Percentiles rank a stretch among this genome's conserved stretches.
Evolutionary conservation across 495 filamentous ascomycete genomes (phyloP).

Genomic region (Penicillium soppii): DNA sequence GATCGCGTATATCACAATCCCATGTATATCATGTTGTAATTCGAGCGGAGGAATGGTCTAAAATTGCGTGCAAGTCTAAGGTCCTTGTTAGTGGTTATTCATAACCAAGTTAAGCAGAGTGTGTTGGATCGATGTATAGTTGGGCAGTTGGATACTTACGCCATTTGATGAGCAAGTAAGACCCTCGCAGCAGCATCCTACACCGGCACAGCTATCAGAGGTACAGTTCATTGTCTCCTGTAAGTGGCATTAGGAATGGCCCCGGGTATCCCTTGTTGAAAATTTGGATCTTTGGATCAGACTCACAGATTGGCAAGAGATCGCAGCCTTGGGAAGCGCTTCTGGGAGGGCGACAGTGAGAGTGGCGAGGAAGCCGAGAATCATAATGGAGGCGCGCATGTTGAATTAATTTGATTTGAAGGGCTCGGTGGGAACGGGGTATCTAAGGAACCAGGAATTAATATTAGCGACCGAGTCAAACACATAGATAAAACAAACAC

Average conservation of each 20-base stretch:
- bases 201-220: neutral
- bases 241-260: neutral
- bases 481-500: neutral
- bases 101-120: neutral
- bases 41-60: neutral
- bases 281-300: neutral
- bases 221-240: conserved; percentile 4
- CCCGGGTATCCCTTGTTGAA: neutral
- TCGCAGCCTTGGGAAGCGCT: conserved; percentile 4
- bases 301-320: conserved; percentile 4
- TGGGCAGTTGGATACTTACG: neutral
- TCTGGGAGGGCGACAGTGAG: conserved; percentile 17
- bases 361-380: conserved; percentile 17
- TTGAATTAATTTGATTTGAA: neutral
- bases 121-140: neutral
- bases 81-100: neutral
- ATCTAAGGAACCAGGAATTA: neutral
- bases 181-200: conserved; percentile 8
- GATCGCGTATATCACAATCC: neutral
- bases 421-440: neutral
- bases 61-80: neutral
- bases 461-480: conserved; percentile 1
- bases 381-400: conserved; percentile 20
- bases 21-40: neutral
- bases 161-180: conserved; percentile 4